These are phyloP conservation scores for Agaricus blazei DNA, from an alignment of 768 basidiomycete species.

Conservation along the genomic window DNA sequence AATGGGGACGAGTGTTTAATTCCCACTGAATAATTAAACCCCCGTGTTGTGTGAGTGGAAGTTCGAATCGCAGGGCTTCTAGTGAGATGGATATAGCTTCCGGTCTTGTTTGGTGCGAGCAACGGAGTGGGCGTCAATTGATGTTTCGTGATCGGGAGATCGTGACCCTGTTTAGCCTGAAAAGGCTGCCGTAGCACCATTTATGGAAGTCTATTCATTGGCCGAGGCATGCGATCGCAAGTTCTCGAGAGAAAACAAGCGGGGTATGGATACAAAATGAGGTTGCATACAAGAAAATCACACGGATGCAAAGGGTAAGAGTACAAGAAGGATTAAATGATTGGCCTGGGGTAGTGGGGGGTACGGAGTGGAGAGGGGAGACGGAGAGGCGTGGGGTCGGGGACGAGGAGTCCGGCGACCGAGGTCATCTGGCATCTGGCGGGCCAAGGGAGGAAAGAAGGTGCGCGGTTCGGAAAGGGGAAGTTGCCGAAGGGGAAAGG, in stretches of 20 bases:
- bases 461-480: neutral
- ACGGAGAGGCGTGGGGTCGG: neutral
- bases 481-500: neutral
- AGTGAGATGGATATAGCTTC: too few relatives aligned
- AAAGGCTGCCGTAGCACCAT: conserved; percentile 1
- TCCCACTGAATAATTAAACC: too few relatives aligned
- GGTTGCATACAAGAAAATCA: neutral
- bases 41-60: too few relatives aligned
- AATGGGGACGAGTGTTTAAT: too few relatives aligned
- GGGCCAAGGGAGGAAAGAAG: neutral
- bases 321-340: neutral
- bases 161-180: conserved; percentile 3
- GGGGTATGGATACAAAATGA: too few relatives aligned
- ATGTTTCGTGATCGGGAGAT: too few relatives aligned
- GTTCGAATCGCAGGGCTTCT: too few relatives aligned
- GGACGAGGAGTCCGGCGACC: conserved; percentile 1
- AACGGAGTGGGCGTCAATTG: too few relatives aligned
- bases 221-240: too few relatives aligned
- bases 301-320: neutral
- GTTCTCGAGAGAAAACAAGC: too few relatives aligned
- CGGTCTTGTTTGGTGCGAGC: too few relatives aligned
- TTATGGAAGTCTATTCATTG: conserved; percentile 5
- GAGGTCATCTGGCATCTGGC: neutral
- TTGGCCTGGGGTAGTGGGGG: neutral
- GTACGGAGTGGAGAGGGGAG: neutral